Conservation (phyloP, 306 rosid genomes). For the Inga oerstediana region DNA sequence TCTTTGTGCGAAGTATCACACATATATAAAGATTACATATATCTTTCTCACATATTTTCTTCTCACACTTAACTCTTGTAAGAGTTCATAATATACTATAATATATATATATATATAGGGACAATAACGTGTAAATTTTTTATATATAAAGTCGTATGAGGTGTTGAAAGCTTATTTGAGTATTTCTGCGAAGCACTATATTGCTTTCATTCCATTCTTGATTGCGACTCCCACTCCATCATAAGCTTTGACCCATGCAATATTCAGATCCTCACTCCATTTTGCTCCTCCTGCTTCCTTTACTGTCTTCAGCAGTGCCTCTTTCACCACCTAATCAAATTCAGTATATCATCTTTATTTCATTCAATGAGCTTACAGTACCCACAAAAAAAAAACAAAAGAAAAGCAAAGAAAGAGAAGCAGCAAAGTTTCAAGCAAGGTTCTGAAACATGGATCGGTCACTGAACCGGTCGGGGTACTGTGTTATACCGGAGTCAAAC, state of each 20-base stretch:
- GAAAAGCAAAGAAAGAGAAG: too few species aligned
- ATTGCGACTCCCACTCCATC: neutral
- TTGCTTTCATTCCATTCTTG: neutral
- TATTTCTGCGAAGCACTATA: neutral
- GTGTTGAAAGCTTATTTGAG: neutral
- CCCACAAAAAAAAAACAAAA: too few species aligned
- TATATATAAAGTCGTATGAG: neutral
- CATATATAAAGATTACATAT: too few species aligned
- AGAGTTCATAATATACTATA: too few species aligned
- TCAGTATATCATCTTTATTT: neutral
- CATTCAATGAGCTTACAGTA: neutral
- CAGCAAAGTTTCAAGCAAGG: neutral
- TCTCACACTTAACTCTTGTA: too few species aligned
- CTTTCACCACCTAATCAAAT: constrained; percentile 1
- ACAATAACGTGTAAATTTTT: neutral
- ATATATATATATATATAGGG: neutral
- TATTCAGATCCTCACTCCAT: neutral
- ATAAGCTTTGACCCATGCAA: neutral
- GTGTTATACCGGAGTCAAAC: too few species aligned
- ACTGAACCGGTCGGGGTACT: too few species aligned
- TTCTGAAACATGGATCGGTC: too few species aligned
- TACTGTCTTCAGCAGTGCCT: neutral
- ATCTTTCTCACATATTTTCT: too few species aligned
- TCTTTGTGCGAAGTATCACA: too few species aligned
- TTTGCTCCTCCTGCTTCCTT: neutral